Evolutionary conservation across 1,139 yeast species (phyloP).

Genomic region (Zygosaccharomyces pseudobailii): DNA sequence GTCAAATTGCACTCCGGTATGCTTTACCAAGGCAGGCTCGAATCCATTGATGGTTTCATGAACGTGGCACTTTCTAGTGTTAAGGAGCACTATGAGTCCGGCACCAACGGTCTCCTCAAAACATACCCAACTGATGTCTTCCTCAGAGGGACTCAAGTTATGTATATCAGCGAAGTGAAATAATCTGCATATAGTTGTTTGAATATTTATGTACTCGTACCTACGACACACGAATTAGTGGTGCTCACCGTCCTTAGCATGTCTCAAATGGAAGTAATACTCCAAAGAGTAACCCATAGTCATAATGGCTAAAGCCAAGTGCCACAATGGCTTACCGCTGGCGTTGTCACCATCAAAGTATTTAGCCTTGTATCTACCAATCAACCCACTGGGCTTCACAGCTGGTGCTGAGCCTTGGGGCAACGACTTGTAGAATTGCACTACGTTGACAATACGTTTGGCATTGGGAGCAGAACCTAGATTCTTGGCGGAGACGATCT

Average conservation of each 20-base stretch:
- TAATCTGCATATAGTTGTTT: slow-evolving; percentile 6
- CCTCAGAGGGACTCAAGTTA: slow-evolving; percentile 90
- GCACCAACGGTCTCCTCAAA: slow-evolving; percentile 51
- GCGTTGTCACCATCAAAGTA: slow-evolving; percentile 76
- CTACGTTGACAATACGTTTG: slow-evolving; percentile 93
- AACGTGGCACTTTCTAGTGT: slow-evolving; percentile 83
- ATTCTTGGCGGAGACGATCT: slow-evolving; percentile 96
- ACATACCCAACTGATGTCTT: slow-evolving; percentile 80
- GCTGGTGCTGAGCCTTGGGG: slow-evolving; percentile 88
- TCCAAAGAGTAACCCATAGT: slow-evolving; percentile 86
- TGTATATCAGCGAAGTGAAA: slow-evolving; percentile 39
- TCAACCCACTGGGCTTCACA: slow-evolving; percentile 58
- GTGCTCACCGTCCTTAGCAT: slow-evolving; percentile 41
- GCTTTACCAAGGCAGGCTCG: slow-evolving; percentile 69
- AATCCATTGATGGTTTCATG: slow-evolving; percentile 96
- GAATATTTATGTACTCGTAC: not conserved
- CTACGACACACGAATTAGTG: slow-evolving; percentile 11
- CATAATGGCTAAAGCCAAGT: slow-evolving; percentile 66
- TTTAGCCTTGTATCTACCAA: slow-evolving; percentile 73
- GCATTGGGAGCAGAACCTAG: slow-evolving; percentile 94
- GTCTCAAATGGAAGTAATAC: slow-evolving; percentile 83
- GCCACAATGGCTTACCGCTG: slow-evolving; percentile 76
- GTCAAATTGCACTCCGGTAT: slow-evolving; percentile 87
- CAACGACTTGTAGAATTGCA: slow-evolving; percentile 88
- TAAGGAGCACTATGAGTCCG: slow-evolving; percentile 46